Conservation (phyloP, 371 early-diverging fungal genomes). For the Rhizopus arrhizus region DNA sequence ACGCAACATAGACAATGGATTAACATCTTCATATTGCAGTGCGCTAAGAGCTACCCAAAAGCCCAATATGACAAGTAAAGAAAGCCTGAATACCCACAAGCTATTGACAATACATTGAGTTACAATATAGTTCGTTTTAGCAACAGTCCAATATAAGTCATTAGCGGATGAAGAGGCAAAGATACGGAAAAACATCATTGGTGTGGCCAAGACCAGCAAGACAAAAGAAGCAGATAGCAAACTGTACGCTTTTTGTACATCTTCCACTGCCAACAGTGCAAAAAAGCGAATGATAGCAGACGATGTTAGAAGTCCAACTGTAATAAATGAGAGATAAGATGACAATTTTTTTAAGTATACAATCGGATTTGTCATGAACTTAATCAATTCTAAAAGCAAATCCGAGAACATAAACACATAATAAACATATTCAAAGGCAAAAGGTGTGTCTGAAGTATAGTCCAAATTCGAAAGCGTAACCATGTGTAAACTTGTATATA, state of each 20-base stretch:
- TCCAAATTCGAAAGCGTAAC: constrained; percentile 37
- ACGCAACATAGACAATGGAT: constrained; percentile 32
- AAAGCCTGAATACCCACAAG: constrained; percentile 33
- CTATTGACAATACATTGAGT: constrained; percentile 37
- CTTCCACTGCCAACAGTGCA: constrained; percentile 18
- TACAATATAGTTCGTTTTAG: constrained; percentile 32
- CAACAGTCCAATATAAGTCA: constrained; percentile 30
- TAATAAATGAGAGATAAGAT: constrained; percentile 31
- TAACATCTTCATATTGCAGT: constrained; percentile 39
- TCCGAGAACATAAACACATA: constrained; percentile 44
- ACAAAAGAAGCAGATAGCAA: constrained; percentile 24
- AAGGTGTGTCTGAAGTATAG: constrained; percentile 29
- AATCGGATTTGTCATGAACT: constrained; percentile 24
- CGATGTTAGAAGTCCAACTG: constrained; percentile 22
- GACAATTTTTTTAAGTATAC: constrained; percentile 25
- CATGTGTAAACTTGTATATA: constrained; percentile 41
- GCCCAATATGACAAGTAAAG: constrained; percentile 24
- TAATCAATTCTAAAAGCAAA: constrained; percentile 30
- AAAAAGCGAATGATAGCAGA: constrained; percentile 32
- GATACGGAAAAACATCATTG: constrained; percentile 44
- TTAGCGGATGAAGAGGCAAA: constrained; percentile 26
- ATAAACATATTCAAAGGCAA: constrained; percentile 42
- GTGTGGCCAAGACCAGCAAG: constrained; percentile 39
- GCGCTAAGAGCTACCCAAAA: constrained; percentile 50
- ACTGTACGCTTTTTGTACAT: constrained; percentile 18